Evolutionary conservation across 495 filamentous ascomycete genomes (phyloP), one percentile per base, ranked within the genome.

Genomic region (Aspergillus conjunctus): DNA sequence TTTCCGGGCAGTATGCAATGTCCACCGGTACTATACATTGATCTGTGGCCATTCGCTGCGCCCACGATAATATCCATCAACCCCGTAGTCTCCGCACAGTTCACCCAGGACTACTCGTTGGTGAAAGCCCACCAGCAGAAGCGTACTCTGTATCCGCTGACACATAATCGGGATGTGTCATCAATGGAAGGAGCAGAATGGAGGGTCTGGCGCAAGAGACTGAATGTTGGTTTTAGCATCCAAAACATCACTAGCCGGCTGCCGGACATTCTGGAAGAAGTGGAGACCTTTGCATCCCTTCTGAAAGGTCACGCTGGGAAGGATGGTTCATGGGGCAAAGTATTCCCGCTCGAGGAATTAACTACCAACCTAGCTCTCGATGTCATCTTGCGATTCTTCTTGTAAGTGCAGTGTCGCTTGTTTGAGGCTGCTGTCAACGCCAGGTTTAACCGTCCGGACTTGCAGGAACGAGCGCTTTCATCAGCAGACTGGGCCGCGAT

Each of bases 41-140:
- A 48, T 48, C 44, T 48, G 17, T 48, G 44, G 44, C 44, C 44
- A 48, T 48, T 48, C 10, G 44, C 44, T 21, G 44, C 44, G 17
- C 44, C 44, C 9, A 48, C 21, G 44, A 21, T 48, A 0, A 48
- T 48, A 21, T 48, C 44, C 17, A 48, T 48, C 18, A 17, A 48
- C 20, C 44, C 44, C 6, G 44, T 1, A 2, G 12, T 48, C 0
- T 48, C 44, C 1, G 17, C 17, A 10, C 44, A 48, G 44, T 48
- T 48, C 10, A 48, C 44, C 5, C 44, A 48, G n/a, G 17, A 48
- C 2, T 48, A 20, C 44, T 48, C 44, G 2, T 48, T 48, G 20
- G 17, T 22, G 9, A 48, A 48, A 11, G 44, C 44, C 20, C 8
- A 48, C 20, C 44, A 48, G n/a, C 44, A 48, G 20, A 48, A 48